Evolutionary conservation across 164 flowering plant species (phyloP).

Genomic region (Liquidambar formosana): DNA sequence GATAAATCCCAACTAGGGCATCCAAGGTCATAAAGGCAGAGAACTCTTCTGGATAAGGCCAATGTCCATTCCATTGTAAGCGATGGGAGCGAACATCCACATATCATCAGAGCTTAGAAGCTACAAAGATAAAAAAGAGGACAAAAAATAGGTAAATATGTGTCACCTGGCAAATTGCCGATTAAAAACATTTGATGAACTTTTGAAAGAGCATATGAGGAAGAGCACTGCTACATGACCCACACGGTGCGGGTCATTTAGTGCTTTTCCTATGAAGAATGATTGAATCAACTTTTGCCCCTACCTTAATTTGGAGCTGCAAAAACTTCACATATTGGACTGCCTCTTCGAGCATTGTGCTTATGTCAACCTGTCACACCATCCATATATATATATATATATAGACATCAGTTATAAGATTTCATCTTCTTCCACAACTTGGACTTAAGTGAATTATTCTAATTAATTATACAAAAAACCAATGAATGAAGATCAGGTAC

Average conservation of each 20-base stretch:
- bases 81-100: conserved; percentile 97
- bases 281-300: neutral
- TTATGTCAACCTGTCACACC: conserved; percentile 73
- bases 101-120: conserved; percentile 89
- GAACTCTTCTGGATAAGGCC: conserved; percentile 56
- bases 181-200: neutral
- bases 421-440: neutral
- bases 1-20: neutral
- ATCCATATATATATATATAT: no score
- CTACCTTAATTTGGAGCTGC: conserved; percentile 97
- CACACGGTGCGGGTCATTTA: no score
- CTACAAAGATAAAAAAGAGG: conserved; percentile 35
- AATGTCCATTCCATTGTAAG: conserved; percentile 87
- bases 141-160: neutral
- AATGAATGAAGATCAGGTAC: neutral
- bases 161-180: no score
- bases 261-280: no score
- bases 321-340: conserved; percentile 93
- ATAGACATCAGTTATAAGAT: neutral
- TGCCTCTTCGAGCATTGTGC: conserved; percentile 99
- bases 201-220: no score
- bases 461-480: neutral
- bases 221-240: no score
- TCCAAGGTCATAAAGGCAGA: conserved; percentile 26
- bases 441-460: no score